Conservation (phyloP, 768 basidiomycete genomes). For the Paxillus rubicundulus region DNA sequence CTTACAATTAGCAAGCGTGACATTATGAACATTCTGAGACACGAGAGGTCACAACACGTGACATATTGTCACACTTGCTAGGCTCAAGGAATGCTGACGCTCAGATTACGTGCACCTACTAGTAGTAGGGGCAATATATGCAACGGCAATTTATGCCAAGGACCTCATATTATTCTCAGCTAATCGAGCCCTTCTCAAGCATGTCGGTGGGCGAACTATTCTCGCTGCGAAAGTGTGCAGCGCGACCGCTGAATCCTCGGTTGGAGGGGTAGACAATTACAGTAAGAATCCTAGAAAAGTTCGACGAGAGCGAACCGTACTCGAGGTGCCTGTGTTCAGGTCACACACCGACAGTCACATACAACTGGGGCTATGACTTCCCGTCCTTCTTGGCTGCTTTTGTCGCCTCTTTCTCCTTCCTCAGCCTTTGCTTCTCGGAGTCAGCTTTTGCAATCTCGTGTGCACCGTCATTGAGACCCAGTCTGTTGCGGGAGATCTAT, state of each 20-base stretch:
- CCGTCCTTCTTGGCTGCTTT: conserved; percentile 37
- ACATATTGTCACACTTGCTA: neutral
- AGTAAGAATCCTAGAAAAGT: neutral
- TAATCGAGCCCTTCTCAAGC: conserved; percentile 5
- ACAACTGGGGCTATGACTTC: conserved; percentile 18
- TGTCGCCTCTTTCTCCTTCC: conserved; percentile 59
- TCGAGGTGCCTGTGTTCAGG: neutral
- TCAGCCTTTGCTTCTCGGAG: conserved; percentile 48
- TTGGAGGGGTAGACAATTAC: neutral
- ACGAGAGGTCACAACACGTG: conserved; percentile 32
- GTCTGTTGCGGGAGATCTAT: conserved; percentile 87
- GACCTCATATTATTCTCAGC: too few relatives aligned
- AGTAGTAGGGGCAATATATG: too few relatives aligned
- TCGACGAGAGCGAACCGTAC: neutral
- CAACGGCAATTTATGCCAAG: too few relatives aligned
- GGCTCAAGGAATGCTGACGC: too few relatives aligned
- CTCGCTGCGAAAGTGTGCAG: conserved; percentile 7
- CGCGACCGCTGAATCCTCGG: neutral
- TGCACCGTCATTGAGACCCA: conserved; percentile 85
- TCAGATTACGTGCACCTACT: too few relatives aligned
- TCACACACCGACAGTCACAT: neutral
- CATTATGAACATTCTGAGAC: conserved; percentile 6
- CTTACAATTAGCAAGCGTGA: conserved; percentile 10
- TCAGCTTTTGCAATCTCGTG: conserved; percentile 80
- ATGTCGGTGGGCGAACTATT: conserved; percentile 12